Evolutionary conservation across 345 rosid species (phyloP), one percentile per base, ranked within the genome.

Genomic region (Pugionium cornutum): DNA sequence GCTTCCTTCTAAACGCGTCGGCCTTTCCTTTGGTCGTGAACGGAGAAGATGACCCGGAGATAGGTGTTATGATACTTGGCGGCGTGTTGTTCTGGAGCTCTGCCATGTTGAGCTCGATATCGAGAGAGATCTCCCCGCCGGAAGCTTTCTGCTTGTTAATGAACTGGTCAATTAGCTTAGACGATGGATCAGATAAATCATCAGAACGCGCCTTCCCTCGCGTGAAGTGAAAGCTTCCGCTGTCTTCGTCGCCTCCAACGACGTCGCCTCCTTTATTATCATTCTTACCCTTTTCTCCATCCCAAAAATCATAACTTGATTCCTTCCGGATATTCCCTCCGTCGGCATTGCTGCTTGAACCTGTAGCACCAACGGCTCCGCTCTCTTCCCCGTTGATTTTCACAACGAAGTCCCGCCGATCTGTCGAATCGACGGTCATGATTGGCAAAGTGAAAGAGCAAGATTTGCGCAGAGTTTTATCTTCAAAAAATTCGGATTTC

Each of bases 241-340:
- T 68, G 11, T 30, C 66, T 2, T 55, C 72, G 51, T 70, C 51
- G 0, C 42, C 64, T 27, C n/a, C 66, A 7, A 26, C 47, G 26
- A 7, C 4, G 42, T 2, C 40, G 45, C 37, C 36, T 33, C 37
- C 62, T 56, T 64, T 57, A 7, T 30, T 34, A 27, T 55, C 53
- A 2, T 46, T 67, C 32, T 74, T 74, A 62, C 77, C 77, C 62
- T 72, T 77, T 5, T 68, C 71, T 30, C 76, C 62, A 57, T 41
- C 66, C 74, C 66, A 26, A 30, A 75, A 75, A n/a, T 75, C 78
- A 7, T 75, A 82, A 70, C 91, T 84, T 2, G 89, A 75, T n/a
- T 64, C 67, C 10, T 48, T 75, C 59, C 44, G 66, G 18, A 76
- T 59, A 11, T 54, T 32, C 11, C 64, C 60, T 45, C 67, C 3